These are phyloP conservation scores for Gracilaria domingensis DNA, from an alignment of 23 red algal species.

Conservation along the genomic window DNA sequence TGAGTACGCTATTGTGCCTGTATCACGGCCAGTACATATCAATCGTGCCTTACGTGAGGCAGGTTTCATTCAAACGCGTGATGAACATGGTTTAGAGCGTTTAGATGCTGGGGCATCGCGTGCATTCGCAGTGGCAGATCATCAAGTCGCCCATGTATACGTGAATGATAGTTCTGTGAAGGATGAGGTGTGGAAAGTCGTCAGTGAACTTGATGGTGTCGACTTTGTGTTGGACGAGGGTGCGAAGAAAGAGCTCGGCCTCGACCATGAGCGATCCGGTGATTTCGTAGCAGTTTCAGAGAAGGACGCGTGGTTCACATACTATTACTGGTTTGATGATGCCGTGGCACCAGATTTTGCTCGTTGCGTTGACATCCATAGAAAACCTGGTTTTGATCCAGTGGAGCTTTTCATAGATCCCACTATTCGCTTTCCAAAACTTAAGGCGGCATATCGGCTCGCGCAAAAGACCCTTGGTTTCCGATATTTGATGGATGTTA, in stretches of 20 bases:
- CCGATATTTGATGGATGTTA: conserved; percentile 79
- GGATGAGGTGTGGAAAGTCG: conserved; percentile 25
- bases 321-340: conserved; percentile 87
- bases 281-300: conserved; percentile 75
- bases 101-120: conserved; percentile 71
- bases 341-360: conserved; percentile 78
- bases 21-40: conserved; percentile 61
- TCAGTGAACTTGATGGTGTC: conserved; percentile 60
- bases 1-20: conserved; percentile 77
- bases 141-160: conserved; percentile 85
- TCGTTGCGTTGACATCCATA: conserved; percentile 81
- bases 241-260: conserved; percentile 37
- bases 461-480: conserved; percentile 69
- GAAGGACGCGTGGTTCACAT: conserved; percentile 73
- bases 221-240: conserved; percentile 61
- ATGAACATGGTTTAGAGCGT: conserved; percentile 58
- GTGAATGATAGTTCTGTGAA: conserved; percentile 62
- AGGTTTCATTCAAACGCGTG: conserved; percentile 51
- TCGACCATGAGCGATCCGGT: conserved; percentile 70
- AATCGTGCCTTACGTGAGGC: conserved; percentile 73
- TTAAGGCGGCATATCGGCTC: conserved; percentile 52
- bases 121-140: conserved; percentile 79
- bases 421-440: conserved; percentile 54
- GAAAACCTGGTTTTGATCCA: conserved; percentile 85
- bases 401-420: conserved; percentile 84